Conservation (phyloP, 1,284 basidiomycete species). For the Chondrostereum purpureum region DNA sequence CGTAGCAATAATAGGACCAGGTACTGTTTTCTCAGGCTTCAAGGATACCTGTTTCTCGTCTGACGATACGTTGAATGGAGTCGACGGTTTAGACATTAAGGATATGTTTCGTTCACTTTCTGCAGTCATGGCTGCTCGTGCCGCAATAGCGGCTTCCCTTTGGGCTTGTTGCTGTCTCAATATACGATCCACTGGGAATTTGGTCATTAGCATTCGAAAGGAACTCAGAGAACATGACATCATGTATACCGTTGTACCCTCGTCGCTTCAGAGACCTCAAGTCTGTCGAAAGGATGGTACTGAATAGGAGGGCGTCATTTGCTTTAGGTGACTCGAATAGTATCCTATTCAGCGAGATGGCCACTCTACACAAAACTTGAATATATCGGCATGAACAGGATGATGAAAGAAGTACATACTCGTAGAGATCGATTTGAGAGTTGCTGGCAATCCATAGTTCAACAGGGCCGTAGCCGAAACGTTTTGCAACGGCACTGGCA, state of each 20-base stretch:
- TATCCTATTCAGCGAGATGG: conserved; percentile 71
- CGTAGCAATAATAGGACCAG: conserved; percentile 1
- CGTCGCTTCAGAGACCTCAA: conserved; percentile 78
- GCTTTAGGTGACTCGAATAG: conserved; percentile 71
- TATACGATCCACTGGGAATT: conserved; percentile 76
- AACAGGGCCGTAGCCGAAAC: conserved; percentile 53
- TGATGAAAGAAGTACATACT: conserved; percentile 47
- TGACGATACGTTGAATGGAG: neutral
- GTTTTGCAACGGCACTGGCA: conserved; percentile 70
- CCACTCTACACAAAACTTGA: conserved; percentile 45
- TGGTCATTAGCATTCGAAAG: neutral
- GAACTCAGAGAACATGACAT: neutral
- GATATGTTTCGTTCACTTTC: conserved; percentile 11
- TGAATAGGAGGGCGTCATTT: conserved; percentile 83
- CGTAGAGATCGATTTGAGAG: conserved; percentile 84
- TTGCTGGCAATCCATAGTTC: conserved; percentile 73
- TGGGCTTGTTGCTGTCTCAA: conserved; percentile 80
- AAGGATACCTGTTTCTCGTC: neutral
- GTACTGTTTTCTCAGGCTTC: neutral
- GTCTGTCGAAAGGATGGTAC: conserved; percentile 91
- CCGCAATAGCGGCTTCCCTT: conserved; percentile 53
- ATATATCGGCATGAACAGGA: conserved; percentile 1
- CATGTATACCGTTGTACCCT: conserved; percentile 69
- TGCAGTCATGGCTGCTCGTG: conserved; percentile 22
- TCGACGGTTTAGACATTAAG: conserved; percentile 7